phyloP scores from a whole-genome alignment of 2,329 filamentous ascomycete genomes.

The Botrytis medusae region DNA sequence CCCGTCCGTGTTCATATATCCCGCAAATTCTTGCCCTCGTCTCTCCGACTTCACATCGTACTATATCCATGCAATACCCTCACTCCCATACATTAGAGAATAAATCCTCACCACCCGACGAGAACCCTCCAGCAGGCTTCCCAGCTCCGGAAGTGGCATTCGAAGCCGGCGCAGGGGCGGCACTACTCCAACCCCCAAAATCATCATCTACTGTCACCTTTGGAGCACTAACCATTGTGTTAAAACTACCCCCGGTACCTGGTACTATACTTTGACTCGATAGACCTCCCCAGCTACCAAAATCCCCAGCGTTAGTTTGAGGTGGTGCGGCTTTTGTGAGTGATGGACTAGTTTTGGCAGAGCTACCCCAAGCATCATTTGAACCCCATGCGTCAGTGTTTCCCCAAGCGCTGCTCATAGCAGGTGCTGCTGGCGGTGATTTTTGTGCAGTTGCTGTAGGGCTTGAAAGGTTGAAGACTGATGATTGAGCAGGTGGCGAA shows the following conservation, averaged over 20 bases:
- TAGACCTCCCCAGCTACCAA: conserved; percentile 53
- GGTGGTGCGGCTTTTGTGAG: conserved; percentile 46
- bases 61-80: conserved; percentile 27
- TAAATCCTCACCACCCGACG: conserved; percentile 70
- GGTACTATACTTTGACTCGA: conserved; percentile 61
- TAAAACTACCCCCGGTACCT: conserved; percentile 64
- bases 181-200: conserved; percentile 91
- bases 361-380: conserved; percentile 75
- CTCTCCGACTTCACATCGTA: background rate
- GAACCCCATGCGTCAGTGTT: conserved; percentile 77
- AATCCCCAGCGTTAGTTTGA: conserved; percentile 54
- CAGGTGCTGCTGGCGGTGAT: conserved; percentile 44
- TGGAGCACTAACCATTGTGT: conserved; percentile 47
- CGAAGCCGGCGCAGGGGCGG: conserved; percentile 58
- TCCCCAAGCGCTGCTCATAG: conserved; percentile 41
- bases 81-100: conserved; percentile 96
- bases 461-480: conserved; percentile 78
- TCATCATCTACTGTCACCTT: conserved; percentile 88
- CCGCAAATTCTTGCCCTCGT: background rate
- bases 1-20: conserved; percentile 2
- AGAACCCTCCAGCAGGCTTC: conserved; percentile 16
- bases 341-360: conserved; percentile 51
- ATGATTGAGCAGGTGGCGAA: conserved; percentile 47
- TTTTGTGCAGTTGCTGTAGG: conserved; percentile 47
- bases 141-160: conserved; percentile 57